Evolutionary conservation across 2,329 filamentous ascomycete species (phyloP).

Genomic region (Alternaria triticimaculans): DNA sequence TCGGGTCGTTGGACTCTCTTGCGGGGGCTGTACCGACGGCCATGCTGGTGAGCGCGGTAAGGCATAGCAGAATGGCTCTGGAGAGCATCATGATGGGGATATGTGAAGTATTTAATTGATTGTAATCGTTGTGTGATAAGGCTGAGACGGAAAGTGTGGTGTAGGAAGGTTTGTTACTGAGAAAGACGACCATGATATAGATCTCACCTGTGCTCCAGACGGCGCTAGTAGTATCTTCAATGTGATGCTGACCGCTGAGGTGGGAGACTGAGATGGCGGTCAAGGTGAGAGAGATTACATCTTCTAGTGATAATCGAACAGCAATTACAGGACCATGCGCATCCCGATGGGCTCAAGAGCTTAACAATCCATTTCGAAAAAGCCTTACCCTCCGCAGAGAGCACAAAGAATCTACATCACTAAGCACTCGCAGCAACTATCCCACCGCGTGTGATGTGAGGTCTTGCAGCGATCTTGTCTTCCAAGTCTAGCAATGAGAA

Average conservation of each 20-base stretch:
- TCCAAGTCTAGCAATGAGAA: constrained; percentile 42
- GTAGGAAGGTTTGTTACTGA: background rate
- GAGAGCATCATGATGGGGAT: background rate
- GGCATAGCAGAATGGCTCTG: background rate
- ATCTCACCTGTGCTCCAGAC: background rate
- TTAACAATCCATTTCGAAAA: background rate
- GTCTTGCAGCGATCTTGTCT: constrained; percentile 15
- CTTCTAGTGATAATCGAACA: background rate
- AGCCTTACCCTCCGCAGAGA: background rate
- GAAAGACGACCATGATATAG: background rate
- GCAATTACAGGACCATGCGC: background rate
- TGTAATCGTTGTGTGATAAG: background rate
- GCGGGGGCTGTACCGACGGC: background rate
- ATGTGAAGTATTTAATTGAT: too few species aligned
- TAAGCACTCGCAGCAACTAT: constrained; percentile 14
- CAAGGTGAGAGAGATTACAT: background rate
- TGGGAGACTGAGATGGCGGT: background rate
- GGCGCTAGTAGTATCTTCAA: background rate
- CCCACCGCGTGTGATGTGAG: constrained; percentile 1
- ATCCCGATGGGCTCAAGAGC: background rate
- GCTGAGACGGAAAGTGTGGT: background rate
- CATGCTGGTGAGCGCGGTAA: background rate
- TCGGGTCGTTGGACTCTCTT: background rate
- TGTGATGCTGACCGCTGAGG: background rate
- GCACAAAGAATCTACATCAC: background rate